phyloP scores from a whole-genome alignment of 2,329 filamentous ascomycete species.

The Monosporascus sp. region DNA sequence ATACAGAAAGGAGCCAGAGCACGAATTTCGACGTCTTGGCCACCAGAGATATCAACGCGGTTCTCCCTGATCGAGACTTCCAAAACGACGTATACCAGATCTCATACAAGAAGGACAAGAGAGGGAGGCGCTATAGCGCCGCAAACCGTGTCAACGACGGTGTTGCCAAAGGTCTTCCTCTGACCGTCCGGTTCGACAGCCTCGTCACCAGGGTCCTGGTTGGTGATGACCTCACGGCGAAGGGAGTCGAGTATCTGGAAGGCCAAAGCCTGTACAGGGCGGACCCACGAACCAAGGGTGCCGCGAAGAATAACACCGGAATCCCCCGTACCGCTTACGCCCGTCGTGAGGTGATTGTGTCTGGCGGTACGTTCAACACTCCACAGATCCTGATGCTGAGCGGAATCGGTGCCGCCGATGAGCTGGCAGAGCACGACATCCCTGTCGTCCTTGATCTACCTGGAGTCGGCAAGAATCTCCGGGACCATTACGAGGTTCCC shows the following conservation, averaged over 20 bases:
- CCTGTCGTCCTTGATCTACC: constrained; percentile 46
- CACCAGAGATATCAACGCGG: constrained; percentile 2
- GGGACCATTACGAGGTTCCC: constrained; percentile 49
- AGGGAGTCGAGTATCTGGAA: not conserved
- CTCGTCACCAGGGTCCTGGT: constrained; percentile 14
- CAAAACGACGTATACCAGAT: constrained; percentile 6
- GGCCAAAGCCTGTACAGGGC: not conserved
- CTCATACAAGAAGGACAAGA: constrained; percentile 4
- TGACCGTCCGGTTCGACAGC: constrained; percentile 18
- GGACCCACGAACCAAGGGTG: not conserved
- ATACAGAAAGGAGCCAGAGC: not conserved
- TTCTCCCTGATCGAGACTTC: constrained; percentile 1
- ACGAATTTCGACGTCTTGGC: constrained; percentile 3
- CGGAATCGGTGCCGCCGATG: constrained; percentile 35
- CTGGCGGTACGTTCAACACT: constrained; percentile 34
- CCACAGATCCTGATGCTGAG: constrained; percentile 46
- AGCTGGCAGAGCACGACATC: constrained; percentile 31
- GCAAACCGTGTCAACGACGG: constrained; percentile 2
- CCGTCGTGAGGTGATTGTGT: constrained; percentile 42
- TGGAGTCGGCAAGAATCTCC: constrained; percentile 54
- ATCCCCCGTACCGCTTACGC: constrained; percentile 1
- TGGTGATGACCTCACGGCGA: not conserved
- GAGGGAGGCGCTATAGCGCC: constrained; percentile 1
- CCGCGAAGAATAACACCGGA: constrained; percentile 2
- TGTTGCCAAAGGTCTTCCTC: constrained; percentile 1